Evolutionary conservation across 140 eudicot species (phyloP).

Genomic region (Cichorium intybus): DNA sequence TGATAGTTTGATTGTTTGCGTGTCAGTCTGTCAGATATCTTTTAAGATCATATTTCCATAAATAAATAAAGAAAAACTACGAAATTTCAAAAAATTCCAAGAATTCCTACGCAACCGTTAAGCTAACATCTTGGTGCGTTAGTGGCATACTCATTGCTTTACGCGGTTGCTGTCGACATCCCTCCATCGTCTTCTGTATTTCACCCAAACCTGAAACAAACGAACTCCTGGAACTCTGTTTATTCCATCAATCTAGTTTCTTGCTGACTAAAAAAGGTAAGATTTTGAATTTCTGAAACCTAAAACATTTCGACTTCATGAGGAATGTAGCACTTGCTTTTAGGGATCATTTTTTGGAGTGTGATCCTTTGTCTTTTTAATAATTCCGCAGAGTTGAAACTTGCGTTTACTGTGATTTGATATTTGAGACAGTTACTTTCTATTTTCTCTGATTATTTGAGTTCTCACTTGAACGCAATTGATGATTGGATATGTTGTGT

Average conservation of each 20-base stretch:
- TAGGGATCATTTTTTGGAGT: background rate
- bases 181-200: conserved; percentile 13
- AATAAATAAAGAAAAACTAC: background rate
- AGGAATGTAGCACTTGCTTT: background rate
- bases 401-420: conserved; percentile 4
- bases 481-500: background rate
- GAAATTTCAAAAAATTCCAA: conserved; percentile 1
- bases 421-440: background rate
- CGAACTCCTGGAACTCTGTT: conserved; percentile 4
- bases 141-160: conserved; percentile 2
- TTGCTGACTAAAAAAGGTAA: conserved; percentile 12
- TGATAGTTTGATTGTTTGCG: background rate
- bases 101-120: conserved; percentile 18
- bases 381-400: background rate
- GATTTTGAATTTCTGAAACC: conserved; percentile 11
- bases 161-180: conserved; percentile 30
- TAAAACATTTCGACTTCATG: background rate
- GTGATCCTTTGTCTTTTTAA: background rate
- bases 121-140: conserved; percentile 9
- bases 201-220: background rate
- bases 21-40: background rate
- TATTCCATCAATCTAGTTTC: background rate
- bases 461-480: background rate
- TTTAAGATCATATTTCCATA: background rate
- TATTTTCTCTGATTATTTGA: background rate